Evolutionary conservation across 164 flowering plant genomes (phyloP).

Genomic region (Litsea cubeba): DNA sequence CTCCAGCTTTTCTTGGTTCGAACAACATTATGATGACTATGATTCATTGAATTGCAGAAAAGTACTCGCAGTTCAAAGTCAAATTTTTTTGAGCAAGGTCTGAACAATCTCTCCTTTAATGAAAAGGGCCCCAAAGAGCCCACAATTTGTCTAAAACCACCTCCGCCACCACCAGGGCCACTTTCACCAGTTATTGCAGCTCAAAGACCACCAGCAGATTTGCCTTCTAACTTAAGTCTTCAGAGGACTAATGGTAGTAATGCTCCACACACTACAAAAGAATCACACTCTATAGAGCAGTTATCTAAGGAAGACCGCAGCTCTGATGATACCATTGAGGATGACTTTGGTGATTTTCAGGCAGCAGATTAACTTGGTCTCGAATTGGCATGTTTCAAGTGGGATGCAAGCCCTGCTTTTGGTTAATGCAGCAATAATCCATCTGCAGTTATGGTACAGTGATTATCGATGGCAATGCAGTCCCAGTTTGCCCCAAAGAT

Average conservation of each 20-base stretch:
- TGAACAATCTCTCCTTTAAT: conserved; percentile 52
- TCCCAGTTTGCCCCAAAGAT: neutral
- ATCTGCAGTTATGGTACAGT: neutral
- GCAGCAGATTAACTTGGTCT: conserved; percentile 42
- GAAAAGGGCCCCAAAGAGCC: conserved; percentile 45
- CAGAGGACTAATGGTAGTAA: conserved; percentile 22
- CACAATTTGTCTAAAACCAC: conserved; percentile 48
- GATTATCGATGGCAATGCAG: neutral
- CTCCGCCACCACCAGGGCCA: conserved; percentile 73
- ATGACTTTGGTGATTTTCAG: conserved; percentile 97
- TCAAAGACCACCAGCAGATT: conserved; percentile 29
- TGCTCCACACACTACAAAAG: conserved; percentile 9
- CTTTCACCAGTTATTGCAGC: conserved; percentile 46
- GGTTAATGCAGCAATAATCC: conserved; percentile 3
- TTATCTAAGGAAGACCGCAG: conserved; percentile 23
- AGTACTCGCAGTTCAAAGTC: conserved; percentile 37
- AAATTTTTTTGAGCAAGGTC: conserved; percentile 52
- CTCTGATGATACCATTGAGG: conserved; percentile 51
- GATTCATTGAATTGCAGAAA: conserved; percentile 32
- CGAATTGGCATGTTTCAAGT: conserved; percentile 7
- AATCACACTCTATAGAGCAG: conserved; percentile 24
- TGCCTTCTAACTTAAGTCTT: conserved; percentile 28
- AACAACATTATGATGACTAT: neutral
- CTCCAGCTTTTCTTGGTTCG: neutral
- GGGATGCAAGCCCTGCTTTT: conserved; percentile 4